phyloP scores from a whole-genome alignment of 805 yeast species.

The Wickerhamiella siamensis region DNA sequence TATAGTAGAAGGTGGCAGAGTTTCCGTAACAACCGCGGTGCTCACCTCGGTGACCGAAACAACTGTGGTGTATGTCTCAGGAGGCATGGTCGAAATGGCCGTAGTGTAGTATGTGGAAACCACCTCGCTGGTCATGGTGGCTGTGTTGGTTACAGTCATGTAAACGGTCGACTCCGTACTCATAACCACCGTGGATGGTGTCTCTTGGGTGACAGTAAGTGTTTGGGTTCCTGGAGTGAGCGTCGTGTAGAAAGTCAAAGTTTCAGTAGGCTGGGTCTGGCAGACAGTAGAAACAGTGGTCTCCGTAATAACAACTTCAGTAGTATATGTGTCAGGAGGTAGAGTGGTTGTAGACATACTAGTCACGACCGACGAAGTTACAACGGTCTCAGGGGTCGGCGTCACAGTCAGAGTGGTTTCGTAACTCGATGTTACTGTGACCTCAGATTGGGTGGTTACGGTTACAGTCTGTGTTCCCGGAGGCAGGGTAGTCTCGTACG shows the following conservation, averaged over 20 bases:
- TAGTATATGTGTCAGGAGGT: background rate
- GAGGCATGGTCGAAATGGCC: background rate
- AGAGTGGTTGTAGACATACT: background rate
- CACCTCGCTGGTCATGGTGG: background rate
- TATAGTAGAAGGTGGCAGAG: background rate
- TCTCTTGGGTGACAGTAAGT: background rate
- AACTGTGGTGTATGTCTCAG: background rate
- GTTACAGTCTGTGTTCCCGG: background rate
- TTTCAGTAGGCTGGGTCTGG: background rate
- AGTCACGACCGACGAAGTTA: background rate
- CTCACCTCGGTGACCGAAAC: background rate
- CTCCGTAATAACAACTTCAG: background rate
- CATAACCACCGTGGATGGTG: background rate
- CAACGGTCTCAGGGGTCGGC: background rate
- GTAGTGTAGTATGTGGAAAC: background rate
- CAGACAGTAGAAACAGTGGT: background rate
- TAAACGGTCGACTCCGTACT: background rate
- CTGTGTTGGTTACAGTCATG: slow-evolving; percentile 1
- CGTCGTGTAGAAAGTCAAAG: background rate
- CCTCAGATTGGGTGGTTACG: background rate
- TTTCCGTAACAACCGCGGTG: background rate
- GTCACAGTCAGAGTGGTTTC: background rate
- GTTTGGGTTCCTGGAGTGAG: background rate
- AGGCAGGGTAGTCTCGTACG: background rate
- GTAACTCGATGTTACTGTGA: background rate